Evolutionary conservation across 192 early-diverging fungal genomes (phyloP).

Genomic region (Glomus cerebriforme): DNA sequence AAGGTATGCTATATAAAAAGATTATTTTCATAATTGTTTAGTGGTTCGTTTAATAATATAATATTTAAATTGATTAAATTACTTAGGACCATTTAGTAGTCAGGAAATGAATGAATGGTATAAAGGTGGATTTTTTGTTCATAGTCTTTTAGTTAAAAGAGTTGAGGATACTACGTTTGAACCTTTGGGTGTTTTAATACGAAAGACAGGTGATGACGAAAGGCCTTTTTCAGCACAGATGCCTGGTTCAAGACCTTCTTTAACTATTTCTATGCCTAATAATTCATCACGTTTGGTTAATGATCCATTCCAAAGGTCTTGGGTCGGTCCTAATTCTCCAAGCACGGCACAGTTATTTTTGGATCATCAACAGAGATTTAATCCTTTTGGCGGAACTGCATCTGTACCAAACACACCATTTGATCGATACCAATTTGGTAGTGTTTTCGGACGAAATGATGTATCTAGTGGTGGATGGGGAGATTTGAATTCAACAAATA

Average conservation of each 20-base stretch:
- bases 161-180: conserved; percentile 80
- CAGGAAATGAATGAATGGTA: conserved; percentile 97
- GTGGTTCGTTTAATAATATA: not conserved
- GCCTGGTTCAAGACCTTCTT: conserved; percentile 13
- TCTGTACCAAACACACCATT: conserved; percentile 34
- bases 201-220: conserved; percentile 65
- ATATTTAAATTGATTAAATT: not conserved
- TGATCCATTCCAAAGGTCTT: conserved; percentile 23
- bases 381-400: conserved; percentile 31
- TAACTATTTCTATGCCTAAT: conserved; percentile 31
- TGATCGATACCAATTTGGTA: conserved; percentile 32
- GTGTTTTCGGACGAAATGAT: conserved; percentile 30
- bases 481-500: conserved; percentile 1
- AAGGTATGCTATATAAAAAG: conserved; percentile 55
- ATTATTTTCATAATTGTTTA: not conserved
- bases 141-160: conserved; percentile 78
- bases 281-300: conserved; percentile 15
- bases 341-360: conserved; percentile 32
- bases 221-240: conserved; percentile 67
- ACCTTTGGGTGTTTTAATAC: conserved; percentile 69
- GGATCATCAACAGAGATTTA: conserved; percentile 34
- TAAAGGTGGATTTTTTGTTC: conserved; percentile 80
- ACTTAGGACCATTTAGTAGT: conserved; percentile 68
- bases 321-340: conserved; percentile 28
- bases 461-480: conserved; percentile 20